Conservation (phyloP, 176 grass and related monocot species). For the Oryza coarctata region DNA sequence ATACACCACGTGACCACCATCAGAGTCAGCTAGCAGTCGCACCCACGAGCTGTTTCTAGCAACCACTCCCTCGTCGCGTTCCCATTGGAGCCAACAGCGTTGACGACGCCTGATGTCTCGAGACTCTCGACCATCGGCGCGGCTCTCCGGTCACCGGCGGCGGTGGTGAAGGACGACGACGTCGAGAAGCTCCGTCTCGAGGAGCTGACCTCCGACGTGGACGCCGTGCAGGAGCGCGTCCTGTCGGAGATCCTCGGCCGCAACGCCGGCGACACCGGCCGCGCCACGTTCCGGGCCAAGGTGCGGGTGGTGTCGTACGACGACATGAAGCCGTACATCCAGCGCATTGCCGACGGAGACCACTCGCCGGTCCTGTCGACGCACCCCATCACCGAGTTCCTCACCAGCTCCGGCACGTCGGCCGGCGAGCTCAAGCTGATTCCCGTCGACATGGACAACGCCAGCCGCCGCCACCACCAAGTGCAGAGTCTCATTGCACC, state of each 20-base stretch:
- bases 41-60: too few species aligned
- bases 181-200: slow-evolving; percentile 84
- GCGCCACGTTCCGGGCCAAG: slow-evolving; percentile 44
- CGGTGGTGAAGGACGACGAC: slow-evolving; percentile 53
- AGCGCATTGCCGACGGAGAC: slow-evolving; percentile 51
- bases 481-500: slow-evolving; percentile 53
- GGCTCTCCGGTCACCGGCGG: slow-evolving; percentile 14
- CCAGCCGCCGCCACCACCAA: slow-evolving; percentile 42
- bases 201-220: slow-evolving; percentile 62
- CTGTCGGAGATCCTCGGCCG: slow-evolving; percentile 52
- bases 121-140: slow-evolving; percentile 14
- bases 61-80: too few species aligned
- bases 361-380: slow-evolving; percentile 47
- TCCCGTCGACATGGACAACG: slow-evolving; percentile 43
- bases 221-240: slow-evolving; percentile 79
- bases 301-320: slow-evolving; percentile 58
- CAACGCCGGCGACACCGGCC: slow-evolving; percentile 46
- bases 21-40: too few species aligned
- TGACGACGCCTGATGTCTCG: slow-evolving; percentile 49
- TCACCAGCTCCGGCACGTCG: slow-evolving; percentile 64
- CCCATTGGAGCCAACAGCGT: too few species aligned
- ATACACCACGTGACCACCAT: too few species aligned
- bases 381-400: slow-evolving; percentile 24
- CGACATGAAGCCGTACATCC: slow-evolving; percentile 57
- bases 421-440: slow-evolving; percentile 61